Percentiles rank a stretch among this genome's conserved stretches.
Conservation (phyloP, 164 flowering plant species). For the Vitis rotundifolia region DNA sequence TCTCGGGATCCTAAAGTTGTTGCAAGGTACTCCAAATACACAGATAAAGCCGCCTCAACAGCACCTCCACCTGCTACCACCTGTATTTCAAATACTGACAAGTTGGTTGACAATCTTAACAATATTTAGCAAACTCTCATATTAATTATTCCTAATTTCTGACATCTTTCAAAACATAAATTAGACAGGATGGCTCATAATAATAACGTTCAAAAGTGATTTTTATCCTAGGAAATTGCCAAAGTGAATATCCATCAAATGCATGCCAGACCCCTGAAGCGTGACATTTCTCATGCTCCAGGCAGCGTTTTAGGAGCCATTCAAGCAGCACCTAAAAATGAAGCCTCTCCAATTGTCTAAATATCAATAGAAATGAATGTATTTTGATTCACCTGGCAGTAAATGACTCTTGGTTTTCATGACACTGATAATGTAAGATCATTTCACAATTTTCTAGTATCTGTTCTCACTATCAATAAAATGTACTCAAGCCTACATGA, state of each 20-base stretch:
- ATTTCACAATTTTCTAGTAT: background rate
- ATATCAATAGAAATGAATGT: background rate
- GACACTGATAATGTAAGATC: background rate
- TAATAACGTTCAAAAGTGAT: no score
- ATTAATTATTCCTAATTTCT: background rate
- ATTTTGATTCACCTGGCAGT: background rate
- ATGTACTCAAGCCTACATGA: background rate
- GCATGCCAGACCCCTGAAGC: no score
- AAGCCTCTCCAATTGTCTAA: background rate
- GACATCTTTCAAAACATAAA: background rate
- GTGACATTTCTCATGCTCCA: background rate
- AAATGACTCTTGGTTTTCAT: background rate
- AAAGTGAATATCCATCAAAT: no score
- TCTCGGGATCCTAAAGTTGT: slow-evolving; percentile 96
- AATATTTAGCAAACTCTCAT: background rate
- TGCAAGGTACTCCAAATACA: slow-evolving; percentile 90
- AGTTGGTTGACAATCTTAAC: background rate
- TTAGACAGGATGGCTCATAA: no score
- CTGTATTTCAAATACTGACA: slow-evolving; percentile 28
- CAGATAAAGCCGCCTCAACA: slow-evolving; percentile 92
- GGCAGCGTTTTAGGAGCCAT: background rate
- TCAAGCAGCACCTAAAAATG: background rate
- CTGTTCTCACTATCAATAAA: background rate
- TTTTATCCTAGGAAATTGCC: no score
- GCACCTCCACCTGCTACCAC: slow-evolving; percentile 99